Evolutionary conservation across 192 early-diverging fungal species (phyloP).

Genomic region (Entomortierella lignicola): DNA sequence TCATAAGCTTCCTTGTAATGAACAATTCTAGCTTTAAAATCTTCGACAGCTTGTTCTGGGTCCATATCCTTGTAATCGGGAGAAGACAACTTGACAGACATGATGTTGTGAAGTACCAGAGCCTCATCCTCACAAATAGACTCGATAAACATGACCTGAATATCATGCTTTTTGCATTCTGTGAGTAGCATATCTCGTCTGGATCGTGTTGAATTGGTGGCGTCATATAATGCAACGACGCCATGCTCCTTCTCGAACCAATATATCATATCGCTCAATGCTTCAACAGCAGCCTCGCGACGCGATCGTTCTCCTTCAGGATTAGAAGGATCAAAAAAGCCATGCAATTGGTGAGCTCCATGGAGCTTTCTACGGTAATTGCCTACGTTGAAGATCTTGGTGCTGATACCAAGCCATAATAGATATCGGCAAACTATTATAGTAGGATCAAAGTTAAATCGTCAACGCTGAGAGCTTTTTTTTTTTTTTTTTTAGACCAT

Average conservation of each 20-base stretch:
- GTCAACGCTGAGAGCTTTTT: too few species aligned
- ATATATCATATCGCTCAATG: conserved; percentile 90
- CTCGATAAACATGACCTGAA: conserved; percentile 98
- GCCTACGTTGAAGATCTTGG: conserved; percentile 97
- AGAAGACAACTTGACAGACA: conserved; percentile 93
- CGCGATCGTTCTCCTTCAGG: conserved; percentile 75
- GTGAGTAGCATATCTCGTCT: conserved; percentile 81
- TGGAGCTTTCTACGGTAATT: conserved; percentile 94
- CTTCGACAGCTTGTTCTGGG: conserved; percentile 86
- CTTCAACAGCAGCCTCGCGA: conserved; percentile 81
- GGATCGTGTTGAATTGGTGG: conserved; percentile 93
- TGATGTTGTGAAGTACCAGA: conserved; percentile 91
- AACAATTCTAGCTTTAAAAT: conserved; percentile 91
- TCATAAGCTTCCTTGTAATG: conserved; percentile 96
- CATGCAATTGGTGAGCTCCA: conserved; percentile 83
- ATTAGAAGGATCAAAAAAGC: conserved; percentile 94
- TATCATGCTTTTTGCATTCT: conserved; percentile 74
- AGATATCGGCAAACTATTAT: conserved; percentile 88
- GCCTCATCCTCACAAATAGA: conserved; percentile 92
- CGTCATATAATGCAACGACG: conserved; percentile 96
- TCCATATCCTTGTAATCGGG: conserved; percentile 95
- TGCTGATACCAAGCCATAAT: conserved; percentile 93
- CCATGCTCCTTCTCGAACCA: conserved; percentile 90
- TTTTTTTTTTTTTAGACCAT: background rate
- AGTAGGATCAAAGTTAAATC: background rate